Base-by-base conservation (phyloP, 495 filamentous ascomycete genomes). In the Letharia lupina region DNA sequence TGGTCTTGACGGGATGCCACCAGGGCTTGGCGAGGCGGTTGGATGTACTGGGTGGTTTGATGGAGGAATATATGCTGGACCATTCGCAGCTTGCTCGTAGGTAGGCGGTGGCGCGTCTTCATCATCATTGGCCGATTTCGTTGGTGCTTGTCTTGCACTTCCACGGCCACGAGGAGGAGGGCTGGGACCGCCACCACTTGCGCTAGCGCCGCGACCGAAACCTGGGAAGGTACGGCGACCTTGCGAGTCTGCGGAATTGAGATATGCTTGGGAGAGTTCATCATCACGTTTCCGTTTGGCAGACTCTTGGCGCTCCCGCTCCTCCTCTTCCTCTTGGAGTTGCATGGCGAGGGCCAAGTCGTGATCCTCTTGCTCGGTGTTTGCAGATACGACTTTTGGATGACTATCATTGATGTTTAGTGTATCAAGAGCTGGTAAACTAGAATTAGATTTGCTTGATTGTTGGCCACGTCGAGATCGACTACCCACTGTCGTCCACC, bases 311-410 rank as follows among this genome's bases (percentile, higher is more conserved):
- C 83, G 80, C 63, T 88, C 82, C 3, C 82, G 80, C 71, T 89
- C 84, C 69, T 93, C 87, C 69, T 92, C 89, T 71, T 93, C 90
- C 69, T 93, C 90, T 73, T 93, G 90, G 4, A 93, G 79, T 75
- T 91, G 89, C 33, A 93, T 78, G 2, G 90, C 90, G 8, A 93
- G 76, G 0, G 90, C 90, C 5, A 93, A 77, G 67, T 93, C 90
- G 61, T 88, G 84, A 72, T 93, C 90, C 79, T 90, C 86, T 71
- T 90, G 86, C 70, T 89, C 86, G 39, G 37, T 69, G 33, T 63
- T 63, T 1, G 60, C 47, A 13, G 64, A 58, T 28, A 39, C 37
- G 35, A 28, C n/a, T 18, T 52, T 54, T 48, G 54, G 4, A 37
- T 67, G 28, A 44, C 13, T 7, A 41, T 69, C 75, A 9, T 79